Conservation (phyloP, 192 early-diverging fungal species). For the Umbelopsis ramanniana region DNA sequence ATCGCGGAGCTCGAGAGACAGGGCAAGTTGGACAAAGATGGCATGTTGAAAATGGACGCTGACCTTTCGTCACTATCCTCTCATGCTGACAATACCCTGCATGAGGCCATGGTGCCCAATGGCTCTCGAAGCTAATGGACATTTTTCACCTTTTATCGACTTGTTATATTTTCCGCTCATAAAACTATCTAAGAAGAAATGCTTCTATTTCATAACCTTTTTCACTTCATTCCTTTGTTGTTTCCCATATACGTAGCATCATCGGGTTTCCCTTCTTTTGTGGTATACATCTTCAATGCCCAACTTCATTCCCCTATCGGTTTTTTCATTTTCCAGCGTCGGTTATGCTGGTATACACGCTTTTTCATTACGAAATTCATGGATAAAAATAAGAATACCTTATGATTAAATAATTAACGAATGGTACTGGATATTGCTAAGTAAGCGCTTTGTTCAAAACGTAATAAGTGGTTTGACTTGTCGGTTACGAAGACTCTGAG, state of each 20-base stretch:
- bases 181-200: neutral
- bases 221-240: no score
- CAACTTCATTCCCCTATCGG: no score
- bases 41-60: slow-evolving; percentile 12
- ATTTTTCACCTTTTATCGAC: neutral
- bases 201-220: neutral
- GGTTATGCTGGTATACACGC: no score
- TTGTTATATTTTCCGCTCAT: neutral
- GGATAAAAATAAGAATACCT: slow-evolving; percentile 1
- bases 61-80: slow-evolving; percentile 10
- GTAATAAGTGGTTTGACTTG: slow-evolving; percentile 15
- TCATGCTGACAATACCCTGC: neutral
- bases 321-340: no score
- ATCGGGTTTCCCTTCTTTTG: no score
- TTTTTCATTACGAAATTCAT: neutral
- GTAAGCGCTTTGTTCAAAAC: neutral
- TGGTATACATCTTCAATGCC: no score
- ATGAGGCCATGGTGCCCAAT: slow-evolving; percentile 5
- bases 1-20: slow-evolving; percentile 64
- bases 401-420: neutral
- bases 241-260: no score
- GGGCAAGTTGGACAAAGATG: slow-evolving; percentile 28
- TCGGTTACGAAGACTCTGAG: neutral
- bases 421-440: neutral
- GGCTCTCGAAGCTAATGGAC: neutral